Base-by-base conservation (phyloP, 164 flowering plant species). In the Pachysandra terminalis region DNA sequence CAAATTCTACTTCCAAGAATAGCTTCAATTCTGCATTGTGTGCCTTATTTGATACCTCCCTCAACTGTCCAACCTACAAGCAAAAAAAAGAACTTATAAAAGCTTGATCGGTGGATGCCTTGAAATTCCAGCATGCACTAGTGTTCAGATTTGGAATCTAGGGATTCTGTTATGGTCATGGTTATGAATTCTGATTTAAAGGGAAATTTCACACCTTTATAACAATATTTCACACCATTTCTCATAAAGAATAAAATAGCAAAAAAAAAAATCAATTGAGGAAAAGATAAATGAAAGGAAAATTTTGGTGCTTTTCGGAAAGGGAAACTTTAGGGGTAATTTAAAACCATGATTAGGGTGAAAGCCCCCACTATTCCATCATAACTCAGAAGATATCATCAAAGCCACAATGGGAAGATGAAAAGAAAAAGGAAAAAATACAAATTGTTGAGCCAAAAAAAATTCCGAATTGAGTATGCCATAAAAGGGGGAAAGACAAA, bases 41-140 rank as follows among this genome's bases (percentile, higher is more conserved):
- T 37, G 82, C 68, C 72, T 90, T 90, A 77, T 84, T 88, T 61
- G 90, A 88, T 22, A 83, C 87, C 71, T 90, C 96, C 72, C 88
- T 88, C 75, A 90, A 71, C 63, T 86, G 91, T 59, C 96, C 96
- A 77, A 90, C 96, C 96, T 90, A 74, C 51, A 83, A 67, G 62
- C 27, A 71, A 22, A 16, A 41, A 14, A 66, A 40, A 37, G 13
- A 53, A 51, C 53, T 52, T 25, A 58, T 75, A 45, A 26, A 26
- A 14, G 55, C 26, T 21, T 22, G 58, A 40, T 26, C 27, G 35
- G 17, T 5, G 10, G 9, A 53, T n/a, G n/a, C 22, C 67, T 68
- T 40, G 19, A 55, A 25, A 17, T 40, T n/a, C 23, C 25, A 9
- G 21, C 59, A 23, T n/a, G 25, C 59, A 56, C 59, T 56, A 23